A percentile compares a stretch with the other conserved stretches of the same genome.
These are phyloP conservation scores for Papilionanthe hybrid DNA, from an alignment of 116 monocot genomes.

Conservation along the genomic window DNA sequence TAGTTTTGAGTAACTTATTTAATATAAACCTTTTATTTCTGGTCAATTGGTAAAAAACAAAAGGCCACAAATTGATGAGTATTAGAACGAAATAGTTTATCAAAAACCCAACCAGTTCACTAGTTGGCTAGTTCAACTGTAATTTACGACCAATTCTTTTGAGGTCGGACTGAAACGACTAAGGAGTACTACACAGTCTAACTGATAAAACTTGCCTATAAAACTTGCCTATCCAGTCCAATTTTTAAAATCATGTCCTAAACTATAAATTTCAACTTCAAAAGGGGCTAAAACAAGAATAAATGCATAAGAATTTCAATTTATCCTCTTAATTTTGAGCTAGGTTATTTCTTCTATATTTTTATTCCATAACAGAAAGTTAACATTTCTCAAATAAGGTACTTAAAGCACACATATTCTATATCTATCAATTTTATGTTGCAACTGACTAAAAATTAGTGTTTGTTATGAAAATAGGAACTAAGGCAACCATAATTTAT, in stretches of 20 bases:
- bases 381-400: neutral
- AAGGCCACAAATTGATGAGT: too few species aligned
- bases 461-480: neutral
- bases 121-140: too few species aligned
- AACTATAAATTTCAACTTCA: neutral
- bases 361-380: neutral
- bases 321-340: neutral
- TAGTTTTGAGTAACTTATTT: too few species aligned
- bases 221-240: too few species aligned
- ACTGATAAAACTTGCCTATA: too few species aligned
- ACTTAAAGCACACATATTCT: neutral
- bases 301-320: neutral
- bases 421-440: constrained; percentile 1
- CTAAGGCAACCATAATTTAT: neutral
- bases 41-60: too few species aligned
- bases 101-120: too few species aligned
- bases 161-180: too few species aligned
- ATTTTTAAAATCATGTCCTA: neutral
- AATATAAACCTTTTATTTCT: too few species aligned
- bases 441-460: neutral
- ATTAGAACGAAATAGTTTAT: too few species aligned
- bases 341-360: neutral
- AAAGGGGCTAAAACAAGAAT: neutral
- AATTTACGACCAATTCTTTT: too few species aligned
- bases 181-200: too few species aligned